Percentiles rank a stretch among this genome's conserved stretches.
phyloP scores from a whole-genome alignment of 768 basidiomycete genomes.

The Trichaptum fuscoviolaceum region DNA sequence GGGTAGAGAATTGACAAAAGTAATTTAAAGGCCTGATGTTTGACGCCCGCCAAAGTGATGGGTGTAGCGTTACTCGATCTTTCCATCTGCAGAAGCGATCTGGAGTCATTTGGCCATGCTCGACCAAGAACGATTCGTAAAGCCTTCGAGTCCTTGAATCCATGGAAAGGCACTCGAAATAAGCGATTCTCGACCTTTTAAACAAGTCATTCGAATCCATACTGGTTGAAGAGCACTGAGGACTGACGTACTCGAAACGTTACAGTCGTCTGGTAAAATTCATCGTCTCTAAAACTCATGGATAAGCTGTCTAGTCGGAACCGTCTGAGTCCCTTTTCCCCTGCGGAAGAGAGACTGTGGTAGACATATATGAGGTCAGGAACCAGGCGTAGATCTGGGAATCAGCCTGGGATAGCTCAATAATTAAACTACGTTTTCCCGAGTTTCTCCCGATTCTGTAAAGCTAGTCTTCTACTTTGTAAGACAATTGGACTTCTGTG shows the following conservation, averaged over 20 bases:
- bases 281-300: neutral
- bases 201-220: neutral
- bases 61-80: no score
- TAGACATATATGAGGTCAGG: no score
- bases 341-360: no score
- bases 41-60: no score
- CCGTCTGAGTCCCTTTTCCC: neutral
- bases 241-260: neutral
- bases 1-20: no score
- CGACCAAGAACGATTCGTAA: neutral
- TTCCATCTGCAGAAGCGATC: neutral
- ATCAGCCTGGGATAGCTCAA: no score
- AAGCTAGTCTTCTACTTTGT: no score
- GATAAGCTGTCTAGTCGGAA: neutral
- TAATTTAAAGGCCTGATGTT: no score
- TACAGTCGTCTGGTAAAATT: neutral
- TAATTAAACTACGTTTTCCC: no score
- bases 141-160: neutral
- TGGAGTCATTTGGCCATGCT: neutral
- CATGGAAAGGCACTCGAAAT: neutral
- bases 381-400: no score
- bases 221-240: neutral
- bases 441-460: no score
- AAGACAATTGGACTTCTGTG: no score
- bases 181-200: neutral